These are phyloP conservation scores for Fusarium illudens DNA, from an alignment of 2,329 filamentous ascomycete genomes.

Conservation along the genomic window DNA sequence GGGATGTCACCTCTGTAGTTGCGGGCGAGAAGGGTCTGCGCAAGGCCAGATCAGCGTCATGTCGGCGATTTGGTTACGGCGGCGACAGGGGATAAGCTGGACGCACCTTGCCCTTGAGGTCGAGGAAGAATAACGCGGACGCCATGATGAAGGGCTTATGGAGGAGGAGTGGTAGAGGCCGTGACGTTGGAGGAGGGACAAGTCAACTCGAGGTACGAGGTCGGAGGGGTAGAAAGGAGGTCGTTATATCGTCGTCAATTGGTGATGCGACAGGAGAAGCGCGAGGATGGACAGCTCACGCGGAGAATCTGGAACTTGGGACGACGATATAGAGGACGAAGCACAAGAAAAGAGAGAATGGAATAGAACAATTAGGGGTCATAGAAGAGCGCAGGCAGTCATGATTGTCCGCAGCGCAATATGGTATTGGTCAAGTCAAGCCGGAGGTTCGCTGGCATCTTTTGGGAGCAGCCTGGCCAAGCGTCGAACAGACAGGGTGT, in stretches of 20 bases:
- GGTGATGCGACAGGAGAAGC: constrained; percentile 30
- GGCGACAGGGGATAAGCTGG: neutral
- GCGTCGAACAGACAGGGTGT: constrained; percentile 8
- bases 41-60: constrained; percentile 35
- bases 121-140: constrained; percentile 97
- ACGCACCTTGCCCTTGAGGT: constrained; percentile 97
- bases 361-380: constrained; percentile 23
- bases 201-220: constrained; percentile 15
- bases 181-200: constrained; percentile 11
- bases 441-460: constrained; percentile 41
- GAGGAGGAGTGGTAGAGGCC: constrained; percentile 24
- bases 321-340: constrained; percentile 1
- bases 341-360: constrained; percentile 7
- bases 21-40: constrained; percentile 92
- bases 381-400: constrained; percentile 40
- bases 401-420: constrained; percentile 33
- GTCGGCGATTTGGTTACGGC: constrained; percentile 15
- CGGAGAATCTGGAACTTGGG: constrained; percentile 8
- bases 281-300: constrained; percentile 28
- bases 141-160: constrained; percentile 72
- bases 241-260: constrained; percentile 39
- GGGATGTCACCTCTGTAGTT: constrained; percentile 99
- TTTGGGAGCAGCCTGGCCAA: constrained; percentile 36
- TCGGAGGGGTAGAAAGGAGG: constrained; percentile 40
- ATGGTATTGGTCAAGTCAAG: constrained; percentile 15